A percentile compares a stretch with the other conserved stretches of the same genome.
phyloP scores from a whole-genome alignment of 495 filamentous ascomycete genomes.

The Cercophora samala region DNA sequence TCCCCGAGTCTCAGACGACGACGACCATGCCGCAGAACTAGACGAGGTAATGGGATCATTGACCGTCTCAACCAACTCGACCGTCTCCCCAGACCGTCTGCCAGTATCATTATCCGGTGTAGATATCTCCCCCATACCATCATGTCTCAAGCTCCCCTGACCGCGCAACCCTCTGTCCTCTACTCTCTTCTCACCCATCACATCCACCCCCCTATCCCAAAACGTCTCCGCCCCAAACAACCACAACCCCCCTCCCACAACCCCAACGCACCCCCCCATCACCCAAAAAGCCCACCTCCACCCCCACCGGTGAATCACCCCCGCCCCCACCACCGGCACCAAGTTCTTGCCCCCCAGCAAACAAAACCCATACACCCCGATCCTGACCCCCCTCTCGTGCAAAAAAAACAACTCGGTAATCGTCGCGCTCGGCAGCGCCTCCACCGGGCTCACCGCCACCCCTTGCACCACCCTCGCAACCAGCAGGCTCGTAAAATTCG shows the following conservation, averaged over 20 bases:
- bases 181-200: too few relatives aligned
- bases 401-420: conserved; percentile 96
- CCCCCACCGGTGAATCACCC: conserved; percentile 66
- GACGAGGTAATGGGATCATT: not conserved
- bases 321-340: conserved; percentile 85
- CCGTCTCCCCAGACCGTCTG: not conserved
- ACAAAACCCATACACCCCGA: conserved; percentile 91
- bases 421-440: conserved; percentile 88
- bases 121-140: too few relatives aligned
- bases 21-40: conserved; percentile 15
- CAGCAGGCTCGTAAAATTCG: conserved; percentile 74
- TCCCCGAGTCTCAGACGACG: conserved; percentile 25
- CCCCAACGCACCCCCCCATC: conserved; percentile 79
- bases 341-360: conserved; percentile 91
- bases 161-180: too few relatives aligned
- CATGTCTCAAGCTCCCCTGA: too few relatives aligned
- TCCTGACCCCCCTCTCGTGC: conserved; percentile 89
- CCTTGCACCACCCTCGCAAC: conserved; percentile 86
- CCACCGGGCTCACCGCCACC: conserved; percentile 80
- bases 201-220: conserved; percentile 63
- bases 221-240: conserved; percentile 93
- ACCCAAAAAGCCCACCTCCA: conserved; percentile 98
- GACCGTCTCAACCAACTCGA: not conserved
- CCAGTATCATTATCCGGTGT: not conserved
- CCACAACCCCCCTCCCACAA: conserved; percentile 53